phyloP scores from a whole-genome alignment of 768 basidiomycete genomes.

The Tulasnella sp. region DNA sequence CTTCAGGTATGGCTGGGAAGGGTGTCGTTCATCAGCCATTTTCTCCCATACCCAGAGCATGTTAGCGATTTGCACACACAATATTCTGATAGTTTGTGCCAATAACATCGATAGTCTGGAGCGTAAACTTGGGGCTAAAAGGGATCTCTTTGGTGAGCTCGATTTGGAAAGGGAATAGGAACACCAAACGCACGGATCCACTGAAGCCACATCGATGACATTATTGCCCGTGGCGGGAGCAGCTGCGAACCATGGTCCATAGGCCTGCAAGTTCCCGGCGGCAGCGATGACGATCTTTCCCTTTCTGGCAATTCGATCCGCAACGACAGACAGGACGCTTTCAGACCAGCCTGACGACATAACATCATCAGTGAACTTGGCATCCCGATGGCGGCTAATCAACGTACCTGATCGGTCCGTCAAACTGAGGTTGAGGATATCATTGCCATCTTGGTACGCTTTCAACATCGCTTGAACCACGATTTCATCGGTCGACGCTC shows the following conservation, averaged over 20 bases:
- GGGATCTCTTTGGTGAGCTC: background rate
- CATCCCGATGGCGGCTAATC: too few species aligned
- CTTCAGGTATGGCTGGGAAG: slow-evolving; percentile 34
- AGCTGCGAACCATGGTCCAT: slow-evolving; percentile 38
- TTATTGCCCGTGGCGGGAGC: slow-evolving; percentile 35
- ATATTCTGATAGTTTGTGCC: slow-evolving; percentile 33
- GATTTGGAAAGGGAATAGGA: background rate
- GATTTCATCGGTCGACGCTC: slow-evolving; percentile 20
- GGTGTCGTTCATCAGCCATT: background rate
- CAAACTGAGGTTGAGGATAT: slow-evolving; percentile 23
- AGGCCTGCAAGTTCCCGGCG: slow-evolving; percentile 34
- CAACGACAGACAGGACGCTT: slow-evolving; percentile 50
- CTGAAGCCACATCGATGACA: slow-evolving; percentile 36
- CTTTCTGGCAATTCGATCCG: slow-evolving; percentile 51
- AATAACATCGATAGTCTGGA: slow-evolving; percentile 27
- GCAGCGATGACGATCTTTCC: slow-evolving; percentile 54
- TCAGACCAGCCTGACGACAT: slow-evolving; percentile 54
- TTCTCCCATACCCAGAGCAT: too few species aligned
- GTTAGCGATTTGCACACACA: slow-evolving; percentile 10
- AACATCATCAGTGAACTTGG: too few species aligned
- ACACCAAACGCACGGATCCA: slow-evolving; percentile 24
- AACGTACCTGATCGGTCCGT: background rate
- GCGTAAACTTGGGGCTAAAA: background rate
- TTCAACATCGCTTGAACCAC: slow-evolving; percentile 14
- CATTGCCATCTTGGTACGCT: slow-evolving; percentile 24